Conservation (phyloP, 768 basidiomycete genomes). For the Lanmaoa rubissima region DNA sequence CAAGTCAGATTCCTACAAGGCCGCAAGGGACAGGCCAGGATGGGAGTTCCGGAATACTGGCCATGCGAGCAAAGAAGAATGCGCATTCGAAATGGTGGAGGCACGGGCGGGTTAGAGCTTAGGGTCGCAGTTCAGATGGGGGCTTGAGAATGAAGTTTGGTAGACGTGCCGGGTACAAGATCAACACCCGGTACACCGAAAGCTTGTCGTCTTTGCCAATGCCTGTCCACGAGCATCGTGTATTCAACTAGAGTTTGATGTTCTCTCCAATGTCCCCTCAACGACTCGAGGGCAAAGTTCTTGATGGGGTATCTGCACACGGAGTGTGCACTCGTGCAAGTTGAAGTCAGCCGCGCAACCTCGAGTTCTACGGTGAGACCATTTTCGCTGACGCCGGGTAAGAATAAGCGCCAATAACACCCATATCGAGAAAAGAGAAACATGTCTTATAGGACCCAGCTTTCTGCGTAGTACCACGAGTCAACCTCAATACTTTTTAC, state of each 20-base stretch:
- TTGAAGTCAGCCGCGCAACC: no score
- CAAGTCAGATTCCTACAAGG: background rate
- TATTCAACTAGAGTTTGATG: background rate
- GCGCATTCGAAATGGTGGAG: background rate
- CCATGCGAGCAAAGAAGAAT: background rate
- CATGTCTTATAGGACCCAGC: no score
- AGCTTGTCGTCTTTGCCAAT: constrained; percentile 3
- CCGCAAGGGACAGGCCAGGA: no score
- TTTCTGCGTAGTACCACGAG: no score
- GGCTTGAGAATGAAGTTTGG: constrained; percentile 4
- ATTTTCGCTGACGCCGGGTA: no score
- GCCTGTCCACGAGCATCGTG: background rate
- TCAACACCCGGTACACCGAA: background rate
- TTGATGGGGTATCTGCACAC: constrained; percentile 3
- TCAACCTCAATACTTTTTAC: no score
- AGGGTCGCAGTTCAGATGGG: constrained; percentile 6
- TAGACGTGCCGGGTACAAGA: constrained; percentile 9
- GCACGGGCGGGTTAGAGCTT: background rate
- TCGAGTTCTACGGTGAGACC: no score
- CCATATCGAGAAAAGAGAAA: no score
- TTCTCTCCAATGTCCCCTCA: background rate
- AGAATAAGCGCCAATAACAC: no score
- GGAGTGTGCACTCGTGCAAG: background rate
- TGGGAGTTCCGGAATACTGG: no score
- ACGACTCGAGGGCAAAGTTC: no score